These are phyloP conservation scores for Biancaea sappan DNA, from an alignment of 306 rosid genomes.

Conservation along the genomic window DNA sequence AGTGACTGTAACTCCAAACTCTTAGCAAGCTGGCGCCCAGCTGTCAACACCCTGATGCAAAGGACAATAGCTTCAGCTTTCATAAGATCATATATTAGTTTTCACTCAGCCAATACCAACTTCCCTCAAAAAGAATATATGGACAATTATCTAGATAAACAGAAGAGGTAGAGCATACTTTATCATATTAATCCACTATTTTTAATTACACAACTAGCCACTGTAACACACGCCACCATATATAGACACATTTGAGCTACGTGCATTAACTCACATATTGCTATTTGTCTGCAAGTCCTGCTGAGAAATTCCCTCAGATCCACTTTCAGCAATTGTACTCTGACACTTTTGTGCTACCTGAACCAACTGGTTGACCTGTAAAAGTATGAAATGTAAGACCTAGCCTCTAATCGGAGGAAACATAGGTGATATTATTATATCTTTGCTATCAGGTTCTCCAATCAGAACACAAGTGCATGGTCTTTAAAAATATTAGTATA, in stretches of 20 bases:
- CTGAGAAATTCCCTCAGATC: conserved; percentile 86
- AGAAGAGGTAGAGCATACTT: background rate
- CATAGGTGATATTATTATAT: too few relatives aligned
- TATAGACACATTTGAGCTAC: background rate
- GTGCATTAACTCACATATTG: conserved; percentile 68
- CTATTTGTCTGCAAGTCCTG: conserved; percentile 86
- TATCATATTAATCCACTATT: background rate
- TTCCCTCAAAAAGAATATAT: background rate
- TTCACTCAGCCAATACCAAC: background rate
- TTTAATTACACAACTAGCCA: background rate
- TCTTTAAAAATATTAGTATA: too few relatives aligned
- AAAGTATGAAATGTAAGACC: conserved; percentile 20
- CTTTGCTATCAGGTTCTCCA: too few relatives aligned
- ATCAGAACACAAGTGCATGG: too few relatives aligned
- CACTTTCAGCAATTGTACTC: conserved; percentile 84
- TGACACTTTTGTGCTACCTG: conserved; percentile 96
- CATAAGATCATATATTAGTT: background rate
- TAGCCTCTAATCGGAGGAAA: background rate
- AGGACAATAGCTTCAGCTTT: conserved; percentile 21
- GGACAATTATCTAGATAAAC: background rate
- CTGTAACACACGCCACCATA: background rate
- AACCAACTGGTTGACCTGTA: conserved; percentile 86
- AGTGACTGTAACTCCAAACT: conserved; percentile 86
- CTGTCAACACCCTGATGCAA: conserved; percentile 74
- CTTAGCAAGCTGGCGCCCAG: conserved; percentile 96